phyloP scores from a whole-genome alignment of 1,139 yeast species.

The Scheffersomyces cryptocercus region DNA sequence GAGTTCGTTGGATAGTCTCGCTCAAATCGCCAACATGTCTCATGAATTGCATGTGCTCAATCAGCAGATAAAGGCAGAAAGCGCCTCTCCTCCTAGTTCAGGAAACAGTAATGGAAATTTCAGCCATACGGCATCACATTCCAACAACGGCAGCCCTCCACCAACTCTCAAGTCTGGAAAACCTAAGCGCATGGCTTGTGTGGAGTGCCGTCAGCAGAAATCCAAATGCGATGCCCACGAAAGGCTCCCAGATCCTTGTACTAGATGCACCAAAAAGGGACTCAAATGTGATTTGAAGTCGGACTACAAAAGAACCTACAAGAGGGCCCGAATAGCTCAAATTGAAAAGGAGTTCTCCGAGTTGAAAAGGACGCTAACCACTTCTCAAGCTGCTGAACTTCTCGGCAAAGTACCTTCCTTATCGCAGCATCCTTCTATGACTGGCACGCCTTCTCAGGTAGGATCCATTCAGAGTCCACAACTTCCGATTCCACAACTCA shows the following conservation, averaged over 20 bases:
- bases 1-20: constrained; percentile 40
- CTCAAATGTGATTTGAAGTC: constrained; percentile 71
- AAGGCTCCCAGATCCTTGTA: constrained; percentile 76
- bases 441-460: background rate
- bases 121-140: constrained; percentile 4
- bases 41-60: constrained; percentile 39
- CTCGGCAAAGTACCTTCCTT: constrained; percentile 34
- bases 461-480: background rate
- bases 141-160: constrained; percentile 6
- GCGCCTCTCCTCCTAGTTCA: constrained; percentile 5
- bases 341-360: constrained; percentile 79
- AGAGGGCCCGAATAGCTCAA: constrained; percentile 80
- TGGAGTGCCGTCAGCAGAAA: constrained; percentile 95
- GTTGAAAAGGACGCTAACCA: constrained; percentile 58
- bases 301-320: constrained; percentile 85
- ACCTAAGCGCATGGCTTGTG: constrained; percentile 79
- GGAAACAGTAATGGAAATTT: background rate
- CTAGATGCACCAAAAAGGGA: constrained; percentile 72
- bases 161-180: constrained; percentile 20
- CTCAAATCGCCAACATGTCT: constrained; percentile 49
- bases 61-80: constrained; percentile 24
- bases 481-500: background rate
- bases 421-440: constrained; percentile 2
- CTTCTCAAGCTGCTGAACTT: constrained; percentile 51
- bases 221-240: constrained; percentile 85